A percentile compares a stretch with the other conserved stretches of the same genome.
Conservation (phyloP, 2,329 filamentous ascomycete genomes). For the Botrytis hyacinthi region DNA sequence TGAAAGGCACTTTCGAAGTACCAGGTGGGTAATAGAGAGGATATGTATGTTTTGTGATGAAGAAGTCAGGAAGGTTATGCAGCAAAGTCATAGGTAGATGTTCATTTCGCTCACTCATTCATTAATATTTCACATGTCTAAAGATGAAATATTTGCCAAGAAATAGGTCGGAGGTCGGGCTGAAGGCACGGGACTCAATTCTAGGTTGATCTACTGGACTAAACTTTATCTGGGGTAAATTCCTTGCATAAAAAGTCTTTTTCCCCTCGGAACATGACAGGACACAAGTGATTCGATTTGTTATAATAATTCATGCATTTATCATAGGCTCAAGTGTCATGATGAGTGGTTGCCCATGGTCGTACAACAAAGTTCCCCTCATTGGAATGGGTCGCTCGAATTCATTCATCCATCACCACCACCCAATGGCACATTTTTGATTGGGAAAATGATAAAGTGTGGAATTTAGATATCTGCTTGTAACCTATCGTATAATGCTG, state of each 20-base stretch:
- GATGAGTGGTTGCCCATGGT: neutral
- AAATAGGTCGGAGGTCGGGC: neutral
- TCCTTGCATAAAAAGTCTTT: neutral
- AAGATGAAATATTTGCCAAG: slow-evolving; percentile 14
- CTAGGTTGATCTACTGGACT: neutral
- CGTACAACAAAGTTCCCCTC: neutral
- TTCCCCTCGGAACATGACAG: too few relatives aligned
- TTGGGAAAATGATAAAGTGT: neutral
- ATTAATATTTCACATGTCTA: slow-evolving; percentile 14
- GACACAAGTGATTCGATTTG: neutral
- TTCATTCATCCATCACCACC: neutral
- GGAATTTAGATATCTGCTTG: neutral
- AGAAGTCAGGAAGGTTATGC: neutral
- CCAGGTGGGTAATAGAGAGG: neutral
- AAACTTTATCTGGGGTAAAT: slow-evolving; percentile 18
- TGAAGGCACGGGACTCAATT: slow-evolving; percentile 10
- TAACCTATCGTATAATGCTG: neutral
- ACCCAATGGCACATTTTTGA: neutral
- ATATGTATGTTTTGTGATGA: slow-evolving; percentile 1
- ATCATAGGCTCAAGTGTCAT: neutral
- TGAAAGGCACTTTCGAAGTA: neutral
- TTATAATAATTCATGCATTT: neutral
- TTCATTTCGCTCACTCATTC: neutral
- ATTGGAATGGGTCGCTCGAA: neutral
- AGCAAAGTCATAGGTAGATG: neutral